Conservation (phyloP, 768 basidiomycete genomes). For the Lactarius akahatsu region DNA sequence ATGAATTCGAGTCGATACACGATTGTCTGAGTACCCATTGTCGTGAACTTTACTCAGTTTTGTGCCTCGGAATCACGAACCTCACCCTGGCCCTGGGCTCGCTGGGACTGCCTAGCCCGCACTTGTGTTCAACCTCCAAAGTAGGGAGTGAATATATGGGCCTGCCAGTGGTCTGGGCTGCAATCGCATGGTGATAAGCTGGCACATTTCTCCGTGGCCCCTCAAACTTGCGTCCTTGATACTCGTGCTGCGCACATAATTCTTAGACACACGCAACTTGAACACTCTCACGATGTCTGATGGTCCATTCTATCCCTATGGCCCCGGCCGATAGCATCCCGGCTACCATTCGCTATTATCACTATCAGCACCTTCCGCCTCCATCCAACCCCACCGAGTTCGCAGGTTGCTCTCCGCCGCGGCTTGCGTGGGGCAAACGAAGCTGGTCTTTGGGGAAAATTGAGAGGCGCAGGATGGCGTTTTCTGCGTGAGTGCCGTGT, state of each 20-base stretch:
- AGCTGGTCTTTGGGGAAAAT: conserved; percentile 10
- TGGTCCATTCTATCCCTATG: conserved; percentile 5
- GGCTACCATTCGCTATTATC: not conserved
- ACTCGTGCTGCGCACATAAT: conserved; percentile 13
- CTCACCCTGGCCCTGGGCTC: not conserved
- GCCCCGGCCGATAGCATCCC: conserved; percentile 1
- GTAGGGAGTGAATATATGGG: not conserved
- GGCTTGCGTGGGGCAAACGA: conserved; percentile 8
- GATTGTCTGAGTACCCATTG: not conserved
- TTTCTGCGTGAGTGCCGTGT: conserved; percentile 7
- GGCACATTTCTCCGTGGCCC: not conserved
- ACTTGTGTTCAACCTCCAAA: not conserved
- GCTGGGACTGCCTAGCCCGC: not conserved
- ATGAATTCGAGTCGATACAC: not conserved
- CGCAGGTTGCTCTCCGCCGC: conserved; percentile 4
- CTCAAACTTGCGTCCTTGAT: conserved; percentile 3
- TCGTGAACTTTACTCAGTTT: not conserved
- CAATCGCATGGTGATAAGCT: conserved; percentile 8
- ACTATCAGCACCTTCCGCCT: conserved; percentile 8
- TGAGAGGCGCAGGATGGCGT: conserved; percentile 18
- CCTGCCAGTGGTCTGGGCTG: not conserved
- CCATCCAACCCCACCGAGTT: conserved; percentile 7
- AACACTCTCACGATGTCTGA: conserved; percentile 11
- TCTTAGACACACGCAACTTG: not conserved
- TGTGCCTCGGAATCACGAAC: not conserved